Evolutionary conservation across 495 filamentous ascomycete species (phyloP), one percentile per base, ranked within the genome.

Genomic region (Tuber melanosporum): DNA sequence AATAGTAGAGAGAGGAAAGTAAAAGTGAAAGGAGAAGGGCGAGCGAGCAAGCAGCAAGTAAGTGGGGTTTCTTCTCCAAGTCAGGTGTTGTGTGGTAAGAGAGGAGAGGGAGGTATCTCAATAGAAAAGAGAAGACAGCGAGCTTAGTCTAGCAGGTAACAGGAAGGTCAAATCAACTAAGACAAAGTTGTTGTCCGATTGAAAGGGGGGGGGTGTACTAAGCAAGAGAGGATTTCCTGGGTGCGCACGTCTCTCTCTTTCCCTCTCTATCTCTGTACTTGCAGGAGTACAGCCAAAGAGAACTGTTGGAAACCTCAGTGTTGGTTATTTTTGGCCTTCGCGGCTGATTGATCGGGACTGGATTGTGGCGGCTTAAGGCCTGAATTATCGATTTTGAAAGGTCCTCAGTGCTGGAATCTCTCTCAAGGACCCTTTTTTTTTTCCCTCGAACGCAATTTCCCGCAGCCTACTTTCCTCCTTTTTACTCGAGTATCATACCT

Each of bases 311-410:
- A 81, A 72, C 70, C 72, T 66, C 57, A 42, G 70, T 70, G 39
- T 73, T 80, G 57, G 73, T 80, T 80, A 80, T 80, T 80, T 80
- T 80, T 80, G 78, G 78, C 71, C 71, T 22, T 76, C 70, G 78
- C 44, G 77, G 62, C 71, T 80, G 70, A 80, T 73, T 22, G 74
- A 80, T 80, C 47, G 36, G 74, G 78, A 73, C 62, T 76, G 79
- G 77, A 62, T 72, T 76, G 71, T 77, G 78, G 57, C 57, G 57
- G 57, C 3, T 36, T 66, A 14, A 36, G 26, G 57, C 57, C 57
- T 66, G 5, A 14, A 62, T 32, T 62, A 15, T 62, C 78, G 77
- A 77, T 80, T 80, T 80, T 73, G 78, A 77, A 73, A 75, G 76
- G 70, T 71, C 73, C 73, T 71, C 73, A 66, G 73, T 80, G 70